Percentiles rank a stretch among this genome's conserved stretches.
These are phyloP conservation scores for Taphrina confusa DNA, from an alignment of 1,139 yeast genomes.

Conservation along the genomic window DNA sequence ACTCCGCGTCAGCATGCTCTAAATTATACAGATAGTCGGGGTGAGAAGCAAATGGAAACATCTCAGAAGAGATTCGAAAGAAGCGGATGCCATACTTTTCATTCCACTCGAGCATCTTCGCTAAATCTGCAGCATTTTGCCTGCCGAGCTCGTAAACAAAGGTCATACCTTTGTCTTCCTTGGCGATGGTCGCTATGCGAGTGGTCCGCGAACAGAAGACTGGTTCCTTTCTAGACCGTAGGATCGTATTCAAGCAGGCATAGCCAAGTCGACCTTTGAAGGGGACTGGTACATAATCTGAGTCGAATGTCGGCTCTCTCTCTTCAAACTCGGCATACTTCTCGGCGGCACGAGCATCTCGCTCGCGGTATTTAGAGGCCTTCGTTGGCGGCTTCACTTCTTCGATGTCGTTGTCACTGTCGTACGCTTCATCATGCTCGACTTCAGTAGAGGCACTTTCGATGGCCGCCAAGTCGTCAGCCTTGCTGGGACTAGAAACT, in stretches of 20 bases:
- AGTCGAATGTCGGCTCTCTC: slow-evolving; percentile 25
- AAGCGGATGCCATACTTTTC: slow-evolving; percentile 37
- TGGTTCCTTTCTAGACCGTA: slow-evolving; percentile 29
- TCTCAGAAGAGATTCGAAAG: slow-evolving; percentile 34
- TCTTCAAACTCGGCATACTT: slow-evolving; percentile 25
- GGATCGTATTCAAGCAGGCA: slow-evolving; percentile 36
- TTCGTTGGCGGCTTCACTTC: slow-evolving; percentile 17
- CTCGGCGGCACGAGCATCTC: slow-evolving; percentile 30
- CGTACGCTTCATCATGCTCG: slow-evolving; percentile 9
- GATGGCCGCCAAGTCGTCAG: background rate
- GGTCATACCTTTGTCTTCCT: slow-evolving; percentile 33
- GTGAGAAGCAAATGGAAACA: slow-evolving; percentile 38
- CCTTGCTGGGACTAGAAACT: background rate
- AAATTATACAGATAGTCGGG: slow-evolving; percentile 35
- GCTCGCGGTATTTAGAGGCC: slow-evolving; percentile 19
- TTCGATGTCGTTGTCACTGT: slow-evolving; percentile 14
- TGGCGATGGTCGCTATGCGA: slow-evolving; percentile 33
- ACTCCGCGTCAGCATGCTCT: slow-evolving; percentile 35
- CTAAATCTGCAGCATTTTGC: slow-evolving; percentile 34
- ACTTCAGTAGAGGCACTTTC: background rate
- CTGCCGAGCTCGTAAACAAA: slow-evolving; percentile 30
- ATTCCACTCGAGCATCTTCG: slow-evolving; percentile 35
- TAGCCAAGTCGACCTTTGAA: slow-evolving; percentile 35
- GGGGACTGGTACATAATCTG: slow-evolving; percentile 32
- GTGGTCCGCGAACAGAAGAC: slow-evolving; percentile 38